Evolutionary conservation across 495 filamentous ascomycete species (phyloP).

Genomic region (Penicillium longicatenatum): DNA sequence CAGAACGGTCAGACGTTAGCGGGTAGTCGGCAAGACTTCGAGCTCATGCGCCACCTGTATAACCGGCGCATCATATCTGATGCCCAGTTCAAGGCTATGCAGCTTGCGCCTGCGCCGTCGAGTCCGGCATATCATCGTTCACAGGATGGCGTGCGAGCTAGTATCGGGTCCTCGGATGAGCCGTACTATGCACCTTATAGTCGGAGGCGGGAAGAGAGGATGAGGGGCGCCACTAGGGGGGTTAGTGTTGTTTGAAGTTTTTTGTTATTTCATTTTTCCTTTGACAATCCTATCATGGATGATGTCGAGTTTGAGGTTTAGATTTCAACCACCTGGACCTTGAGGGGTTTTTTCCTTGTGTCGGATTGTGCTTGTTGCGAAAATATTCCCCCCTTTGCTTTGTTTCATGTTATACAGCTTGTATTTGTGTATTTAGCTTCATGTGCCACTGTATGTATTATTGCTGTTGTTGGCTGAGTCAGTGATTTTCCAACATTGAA

Average conservation of each 20-base stretch:
- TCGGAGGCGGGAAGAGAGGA: constrained; percentile 44
- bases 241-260: constrained; percentile 39
- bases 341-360: background rate
- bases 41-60: constrained; percentile 50
- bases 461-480: background rate
- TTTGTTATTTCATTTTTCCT: background rate
- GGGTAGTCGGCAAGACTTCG: constrained; percentile 44
- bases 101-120: constrained; percentile 43
- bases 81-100: constrained; percentile 49
- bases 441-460: background rate
- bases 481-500: background rate
- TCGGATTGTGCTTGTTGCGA: constrained; percentile 4
- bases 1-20: constrained; percentile 43
- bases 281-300: background rate
- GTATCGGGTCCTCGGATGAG: constrained; percentile 47
- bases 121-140: constrained; percentile 48
- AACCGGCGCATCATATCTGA: constrained; percentile 44
- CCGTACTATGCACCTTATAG: constrained; percentile 50
- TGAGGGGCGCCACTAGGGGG: constrained; percentile 41
- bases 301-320: background rate
- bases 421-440: background rate
- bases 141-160: constrained; percentile 44
- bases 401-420: constrained; percentile 1
- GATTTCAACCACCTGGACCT: constrained; percentile 3
- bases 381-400: constrained; percentile 9